These are phyloP conservation scores for Talaromyces nanjingensis DNA, from an alignment of 495 filamentous ascomycete species.

Conservation along the genomic window DNA sequence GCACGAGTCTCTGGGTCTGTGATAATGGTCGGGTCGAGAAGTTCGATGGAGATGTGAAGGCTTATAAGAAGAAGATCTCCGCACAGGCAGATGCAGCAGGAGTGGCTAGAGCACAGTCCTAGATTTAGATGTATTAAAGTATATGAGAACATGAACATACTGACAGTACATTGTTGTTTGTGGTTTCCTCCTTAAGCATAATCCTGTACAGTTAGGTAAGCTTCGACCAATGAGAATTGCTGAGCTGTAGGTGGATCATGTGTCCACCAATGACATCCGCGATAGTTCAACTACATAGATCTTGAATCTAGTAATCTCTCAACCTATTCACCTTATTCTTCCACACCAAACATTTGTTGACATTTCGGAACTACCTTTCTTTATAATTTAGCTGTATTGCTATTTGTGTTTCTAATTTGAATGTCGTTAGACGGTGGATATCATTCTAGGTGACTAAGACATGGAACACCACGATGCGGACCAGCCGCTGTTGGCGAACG, in stretches of 20 bases:
- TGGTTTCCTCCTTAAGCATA: no score
- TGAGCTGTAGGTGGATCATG: not conserved
- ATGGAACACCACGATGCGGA: constrained; percentile 3
- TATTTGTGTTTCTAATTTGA: not conserved
- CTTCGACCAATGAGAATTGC: not conserved
- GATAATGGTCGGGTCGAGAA: constrained; percentile 93
- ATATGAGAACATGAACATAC: not conserved
- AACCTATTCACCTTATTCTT: not conserved
- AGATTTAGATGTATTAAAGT: not conserved
- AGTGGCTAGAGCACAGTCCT: constrained; percentile 49
- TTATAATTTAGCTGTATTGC: not conserved
- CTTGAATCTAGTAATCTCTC: not conserved
- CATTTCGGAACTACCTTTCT: not conserved
- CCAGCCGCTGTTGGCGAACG: constrained; percentile 8
- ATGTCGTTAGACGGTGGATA: not conserved
- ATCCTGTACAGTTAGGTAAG: no score
- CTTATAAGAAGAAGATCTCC: constrained; percentile 94
- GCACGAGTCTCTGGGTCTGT: constrained; percentile 91
- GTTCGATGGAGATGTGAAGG: constrained; percentile 90
- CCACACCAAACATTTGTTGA: not conserved
- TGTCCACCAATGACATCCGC: not conserved
- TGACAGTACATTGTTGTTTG: not conserved
- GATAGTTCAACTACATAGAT: not conserved
- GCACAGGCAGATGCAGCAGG: constrained; percentile 84
- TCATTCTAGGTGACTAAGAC: not conserved